Percentiles rank a stretch among this genome's conserved stretches.
Conservation (phyloP, 306 rosid genomes). For the Ormosia semicastrata region DNA sequence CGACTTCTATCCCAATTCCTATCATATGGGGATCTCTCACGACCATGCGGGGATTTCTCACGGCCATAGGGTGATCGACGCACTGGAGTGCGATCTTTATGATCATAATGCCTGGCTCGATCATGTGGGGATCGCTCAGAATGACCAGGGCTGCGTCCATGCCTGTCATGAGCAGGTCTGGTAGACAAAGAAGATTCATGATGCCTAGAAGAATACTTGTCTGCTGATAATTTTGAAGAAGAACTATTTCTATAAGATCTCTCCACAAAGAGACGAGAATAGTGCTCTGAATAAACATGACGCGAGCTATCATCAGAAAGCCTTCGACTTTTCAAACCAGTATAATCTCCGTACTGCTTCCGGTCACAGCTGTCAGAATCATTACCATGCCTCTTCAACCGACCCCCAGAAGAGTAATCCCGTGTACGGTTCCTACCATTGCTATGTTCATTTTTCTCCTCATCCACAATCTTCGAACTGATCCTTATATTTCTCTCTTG, state of each 20-base stretch:
- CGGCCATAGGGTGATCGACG: slow-evolving; percentile 48
- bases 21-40: slow-evolving; percentile 63
- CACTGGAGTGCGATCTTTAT: slow-evolving; percentile 65
- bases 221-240: slow-evolving; percentile 55
- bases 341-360: slow-evolving; percentile 65
- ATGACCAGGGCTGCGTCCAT: slow-evolving; percentile 85
- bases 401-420: slow-evolving; percentile 62
- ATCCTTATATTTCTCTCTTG: slow-evolving; percentile 64
- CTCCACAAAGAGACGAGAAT: slow-evolving; percentile 66
- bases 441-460: slow-evolving; percentile 60
- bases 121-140: slow-evolving; percentile 88
- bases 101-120: slow-evolving; percentile 61
- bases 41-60: slow-evolving; percentile 63
- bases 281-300: slow-evolving; percentile 55
- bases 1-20: slow-evolving; percentile 71
- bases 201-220: slow-evolving; percentile 69
- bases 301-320: slow-evolving; percentile 71
- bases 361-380: slow-evolving; percentile 69
- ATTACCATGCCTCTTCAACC: slow-evolving; percentile 71
- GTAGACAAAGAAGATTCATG: slow-evolving; percentile 63
- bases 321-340: slow-evolving; percentile 63
- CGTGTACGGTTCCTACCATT: slow-evolving; percentile 72
- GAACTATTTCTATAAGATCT: slow-evolving; percentile 57
- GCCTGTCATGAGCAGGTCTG: slow-evolving; percentile 69
- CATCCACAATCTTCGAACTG: slow-evolving; percentile 85